Percentiles rank a stretch among this genome's conserved stretches.
Conservation (phyloP, 352 stramenopile species). For the Phytopythium aichiense region DNA sequence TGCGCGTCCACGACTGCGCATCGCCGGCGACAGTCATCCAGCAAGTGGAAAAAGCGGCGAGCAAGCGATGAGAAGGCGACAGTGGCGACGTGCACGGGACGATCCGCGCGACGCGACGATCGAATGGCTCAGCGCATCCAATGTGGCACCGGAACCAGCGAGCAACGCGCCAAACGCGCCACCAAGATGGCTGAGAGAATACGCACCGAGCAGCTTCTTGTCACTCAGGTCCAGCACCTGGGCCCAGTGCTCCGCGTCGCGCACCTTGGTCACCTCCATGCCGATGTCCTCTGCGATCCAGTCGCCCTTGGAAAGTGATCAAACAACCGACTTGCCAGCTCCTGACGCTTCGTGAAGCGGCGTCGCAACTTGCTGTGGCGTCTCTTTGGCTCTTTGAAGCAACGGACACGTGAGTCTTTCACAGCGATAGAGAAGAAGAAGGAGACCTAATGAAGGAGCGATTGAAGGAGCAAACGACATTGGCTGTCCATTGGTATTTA, state of each 20-base stretch:
- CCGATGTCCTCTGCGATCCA: neutral
- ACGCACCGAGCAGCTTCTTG: constrained; percentile 60
- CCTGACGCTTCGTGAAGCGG: neutral
- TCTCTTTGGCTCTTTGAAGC: neutral
- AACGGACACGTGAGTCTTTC: neutral
- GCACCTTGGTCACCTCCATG: constrained; percentile 54
- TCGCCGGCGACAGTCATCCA: neutral
- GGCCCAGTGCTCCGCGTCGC: constrained; percentile 58
- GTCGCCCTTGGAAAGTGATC: neutral
- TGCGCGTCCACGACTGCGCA: constrained; percentile 55
- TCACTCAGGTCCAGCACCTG: constrained; percentile 44
- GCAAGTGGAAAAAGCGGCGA: neutral
- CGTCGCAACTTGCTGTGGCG: neutral
- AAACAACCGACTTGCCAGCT: neutral
- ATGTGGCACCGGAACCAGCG: neutral
- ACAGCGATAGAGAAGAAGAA: neutral
- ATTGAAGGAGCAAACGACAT: neutral
- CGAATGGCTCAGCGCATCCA: neutral
- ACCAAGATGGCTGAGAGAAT: neutral
- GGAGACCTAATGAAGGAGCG: neutral
- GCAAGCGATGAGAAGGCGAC: neutral
- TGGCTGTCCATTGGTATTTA: constrained; percentile 2
- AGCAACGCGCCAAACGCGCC: neutral
- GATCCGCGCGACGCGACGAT: neutral
- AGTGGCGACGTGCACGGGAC: neutral